Percentiles rank a stretch among this genome's conserved stretches.
These are phyloP conservation scores for Tremellales sp. DNA, from an alignment of 1,284 basidiomycete genomes.

Conservation along the genomic window DNA sequence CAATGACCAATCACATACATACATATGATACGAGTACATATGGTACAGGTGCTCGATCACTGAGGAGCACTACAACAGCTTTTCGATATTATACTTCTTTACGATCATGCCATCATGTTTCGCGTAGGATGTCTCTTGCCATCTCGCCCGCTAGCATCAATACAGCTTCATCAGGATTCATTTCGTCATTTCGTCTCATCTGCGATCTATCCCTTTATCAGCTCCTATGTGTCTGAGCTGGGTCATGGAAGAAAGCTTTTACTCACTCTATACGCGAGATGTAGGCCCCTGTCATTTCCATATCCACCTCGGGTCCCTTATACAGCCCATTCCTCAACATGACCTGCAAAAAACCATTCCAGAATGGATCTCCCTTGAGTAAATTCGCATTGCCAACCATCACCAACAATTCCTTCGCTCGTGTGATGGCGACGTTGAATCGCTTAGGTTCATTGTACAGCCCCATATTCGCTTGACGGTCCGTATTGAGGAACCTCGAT, in stretches of 20 bases:
- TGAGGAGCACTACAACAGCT: no score
- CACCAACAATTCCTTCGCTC: slow-evolving; percentile 48
- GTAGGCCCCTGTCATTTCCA: slow-evolving; percentile 13
- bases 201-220: no score
- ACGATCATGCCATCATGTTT: no score
- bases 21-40: no score
- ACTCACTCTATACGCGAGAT: slow-evolving; percentile 19
- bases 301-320: slow-evolving; percentile 12
- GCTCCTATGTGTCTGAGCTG: neutral
- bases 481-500: slow-evolving; percentile 35
- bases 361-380: slow-evolving; percentile 36
- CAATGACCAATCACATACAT: no score
- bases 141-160: no score
- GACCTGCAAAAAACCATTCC: slow-evolving; percentile 37
- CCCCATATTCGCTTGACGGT: slow-evolving; percentile 37
- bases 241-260: neutral
- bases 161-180: no score
- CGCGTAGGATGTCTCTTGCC: no score
- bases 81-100: no score
- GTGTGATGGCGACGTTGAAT: slow-evolving; percentile 50
- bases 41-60: no score
- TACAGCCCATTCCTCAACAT: slow-evolving; percentile 23
- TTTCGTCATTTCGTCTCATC: no score
- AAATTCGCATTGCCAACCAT: slow-evolving; percentile 43
- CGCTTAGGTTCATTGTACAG: slow-evolving; percentile 45